These are phyloP conservation scores for Colletotrichum theobromicola DNA, from an alignment of 2,329 filamentous ascomycete genomes.

Conservation along the genomic window DNA sequence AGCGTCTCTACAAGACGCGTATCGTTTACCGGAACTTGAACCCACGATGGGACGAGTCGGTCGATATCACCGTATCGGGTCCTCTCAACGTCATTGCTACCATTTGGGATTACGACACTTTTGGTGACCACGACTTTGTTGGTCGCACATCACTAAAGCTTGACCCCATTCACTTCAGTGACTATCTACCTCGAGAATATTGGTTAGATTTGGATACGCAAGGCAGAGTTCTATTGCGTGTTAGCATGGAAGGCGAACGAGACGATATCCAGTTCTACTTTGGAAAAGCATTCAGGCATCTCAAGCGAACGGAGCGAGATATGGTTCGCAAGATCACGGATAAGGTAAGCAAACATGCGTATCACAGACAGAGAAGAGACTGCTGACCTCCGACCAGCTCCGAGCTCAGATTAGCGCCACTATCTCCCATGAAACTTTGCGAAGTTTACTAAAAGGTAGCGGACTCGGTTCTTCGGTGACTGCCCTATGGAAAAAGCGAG, in stretches of 20 bases:
- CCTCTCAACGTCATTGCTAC: slow-evolving; percentile 95
- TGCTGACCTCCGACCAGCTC: slow-evolving; percentile 58
- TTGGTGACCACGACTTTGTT: slow-evolving; percentile 97
- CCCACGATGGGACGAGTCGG: slow-evolving; percentile 95
- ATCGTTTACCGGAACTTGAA: slow-evolving; percentile 91
- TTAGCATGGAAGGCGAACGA: slow-evolving; percentile 98
- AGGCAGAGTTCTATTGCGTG: slow-evolving; percentile 83
- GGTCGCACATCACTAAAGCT: slow-evolving; percentile 96
- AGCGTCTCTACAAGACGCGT: slow-evolving; percentile 91
- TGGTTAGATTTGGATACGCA: slow-evolving; percentile 98
- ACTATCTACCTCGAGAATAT: slow-evolving; percentile 94
- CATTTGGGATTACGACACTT: slow-evolving; percentile 97
- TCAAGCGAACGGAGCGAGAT: slow-evolving; percentile 95
- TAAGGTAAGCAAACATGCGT: slow-evolving; percentile 67
- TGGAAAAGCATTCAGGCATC: slow-evolving; percentile 91
- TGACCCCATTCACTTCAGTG: slow-evolving; percentile 96
- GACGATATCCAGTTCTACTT: slow-evolving; percentile 99
- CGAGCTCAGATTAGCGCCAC: slow-evolving; percentile 91
- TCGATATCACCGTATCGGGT: slow-evolving; percentile 92
- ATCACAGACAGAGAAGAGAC: slow-evolving; percentile 14
- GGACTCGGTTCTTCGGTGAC: slow-evolving; percentile 76
- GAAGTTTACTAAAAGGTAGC: slow-evolving; percentile 72
- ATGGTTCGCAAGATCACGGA: slow-evolving; percentile 99
- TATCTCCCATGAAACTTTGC: slow-evolving; percentile 82
- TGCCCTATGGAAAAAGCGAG: slow-evolving; percentile 68